These are phyloP conservation scores for Tetrapisispora nanseiensis DNA, from an alignment of 805 yeast species.

Conservation along the genomic window DNA sequence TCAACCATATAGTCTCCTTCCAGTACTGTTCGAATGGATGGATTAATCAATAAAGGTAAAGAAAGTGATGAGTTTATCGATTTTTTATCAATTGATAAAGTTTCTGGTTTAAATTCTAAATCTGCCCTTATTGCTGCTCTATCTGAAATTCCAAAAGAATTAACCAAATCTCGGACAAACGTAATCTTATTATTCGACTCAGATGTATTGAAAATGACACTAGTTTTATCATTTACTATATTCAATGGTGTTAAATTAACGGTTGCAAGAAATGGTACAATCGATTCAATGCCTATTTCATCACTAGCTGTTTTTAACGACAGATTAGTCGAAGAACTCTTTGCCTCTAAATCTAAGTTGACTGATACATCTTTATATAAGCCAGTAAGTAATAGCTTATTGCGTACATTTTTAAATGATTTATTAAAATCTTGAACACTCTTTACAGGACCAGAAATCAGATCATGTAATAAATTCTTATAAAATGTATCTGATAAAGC, in stretches of 20 bases:
- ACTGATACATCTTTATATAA: conserved; percentile 36
- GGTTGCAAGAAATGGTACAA: conserved; percentile 38
- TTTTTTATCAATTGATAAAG: conserved; percentile 38
- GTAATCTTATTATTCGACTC: conserved; percentile 30
- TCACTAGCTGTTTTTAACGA: conserved; percentile 11
- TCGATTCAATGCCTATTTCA: conserved; percentile 31
- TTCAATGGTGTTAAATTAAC: conserved; percentile 33
- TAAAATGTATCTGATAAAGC: conserved; percentile 37
- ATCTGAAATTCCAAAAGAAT: conserved; percentile 53
- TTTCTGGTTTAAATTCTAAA: conserved; percentile 39
- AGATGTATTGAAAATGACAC: conserved; percentile 23
- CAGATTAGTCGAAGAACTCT: conserved; percentile 5
- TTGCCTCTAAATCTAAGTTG: conserved; percentile 33
- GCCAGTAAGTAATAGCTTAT: conserved; percentile 35
- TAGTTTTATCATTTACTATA: conserved; percentile 6
- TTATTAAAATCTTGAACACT: conserved; percentile 32
- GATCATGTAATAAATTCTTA: conserved; percentile 37
- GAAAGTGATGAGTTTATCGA: conserved; percentile 38
- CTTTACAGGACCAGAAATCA: conserved; percentile 35
- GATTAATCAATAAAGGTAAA: conserved; percentile 36
- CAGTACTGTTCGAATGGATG: conserved; percentile 39
- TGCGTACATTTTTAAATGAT: conserved; percentile 28
- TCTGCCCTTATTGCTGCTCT: conserved; percentile 37
- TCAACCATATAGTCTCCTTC: neutral
- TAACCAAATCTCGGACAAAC: conserved; percentile 33